Percentiles rank a stretch among this genome's conserved stretches.
These are phyloP conservation scores for Saprolegnia diclina DNA, from an alignment of 352 stramenopile species.

Conservation along the genomic window DNA sequence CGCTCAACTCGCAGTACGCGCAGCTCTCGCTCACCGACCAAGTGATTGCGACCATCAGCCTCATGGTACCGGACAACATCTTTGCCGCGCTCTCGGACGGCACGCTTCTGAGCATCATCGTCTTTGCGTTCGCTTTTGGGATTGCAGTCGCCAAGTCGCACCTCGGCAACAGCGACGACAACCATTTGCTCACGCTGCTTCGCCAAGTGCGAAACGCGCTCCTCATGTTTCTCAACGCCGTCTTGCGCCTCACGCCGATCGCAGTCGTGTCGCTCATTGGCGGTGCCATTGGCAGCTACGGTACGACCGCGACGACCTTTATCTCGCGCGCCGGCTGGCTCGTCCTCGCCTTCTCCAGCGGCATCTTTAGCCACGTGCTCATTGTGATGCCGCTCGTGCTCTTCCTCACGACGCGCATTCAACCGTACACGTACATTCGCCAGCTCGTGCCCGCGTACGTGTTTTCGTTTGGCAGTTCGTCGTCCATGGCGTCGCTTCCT, in stretches of 20 bases:
- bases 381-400: constrained; percentile 56
- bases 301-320: constrained; percentile 30
- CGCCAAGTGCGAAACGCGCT: constrained; percentile 42
- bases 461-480: constrained; percentile 60
- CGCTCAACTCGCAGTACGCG: constrained; percentile 38
- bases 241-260: constrained; percentile 34
- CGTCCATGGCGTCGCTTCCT: constrained; percentile 57
- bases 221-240: constrained; percentile 40
- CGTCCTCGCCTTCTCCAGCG: constrained; percentile 39
- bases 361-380: constrained; percentile 40
- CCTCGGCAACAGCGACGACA: neutral
- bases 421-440: constrained; percentile 64
- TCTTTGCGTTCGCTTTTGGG: constrained; percentile 61
- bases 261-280: constrained; percentile 30
- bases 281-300: constrained; percentile 11
- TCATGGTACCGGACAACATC: constrained; percentile 68
- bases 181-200: constrained; percentile 31
- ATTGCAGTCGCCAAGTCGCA: constrained; percentile 51
- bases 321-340: constrained; percentile 51
- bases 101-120: constrained; percentile 64
- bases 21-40: constrained; percentile 58
- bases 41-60: constrained; percentile 56
- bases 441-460: constrained; percentile 58
- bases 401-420: constrained; percentile 55
- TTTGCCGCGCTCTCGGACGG: constrained; percentile 48